Conservation (phyloP, 2,329 filamentous ascomycete genomes). For the Phoma herbarum region DNA sequence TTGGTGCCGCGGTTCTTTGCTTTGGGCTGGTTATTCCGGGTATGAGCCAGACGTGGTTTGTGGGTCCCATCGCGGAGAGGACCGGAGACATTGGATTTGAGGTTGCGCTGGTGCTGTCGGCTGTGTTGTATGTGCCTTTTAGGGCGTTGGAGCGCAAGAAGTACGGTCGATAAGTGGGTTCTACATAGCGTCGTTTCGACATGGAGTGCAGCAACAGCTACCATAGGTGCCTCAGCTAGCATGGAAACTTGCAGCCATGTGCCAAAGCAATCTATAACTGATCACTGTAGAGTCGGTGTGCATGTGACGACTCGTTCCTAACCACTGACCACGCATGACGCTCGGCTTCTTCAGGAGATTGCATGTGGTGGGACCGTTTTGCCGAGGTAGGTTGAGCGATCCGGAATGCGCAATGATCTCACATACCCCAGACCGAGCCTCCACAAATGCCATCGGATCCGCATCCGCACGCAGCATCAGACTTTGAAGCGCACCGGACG, state of each 20-base stretch:
- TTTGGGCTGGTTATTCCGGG: slow-evolving; percentile 64
- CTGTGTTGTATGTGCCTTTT: slow-evolving; percentile 57
- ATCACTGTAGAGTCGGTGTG: neutral
- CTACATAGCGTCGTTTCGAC: neutral
- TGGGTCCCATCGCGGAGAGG: slow-evolving; percentile 65
- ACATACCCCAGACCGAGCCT: slow-evolving; percentile 35
- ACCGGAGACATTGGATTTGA: slow-evolving; percentile 74
- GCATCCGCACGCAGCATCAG: slow-evolving; percentile 24
- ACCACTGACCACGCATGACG: slow-evolving; percentile 18
- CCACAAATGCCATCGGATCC: slow-evolving; percentile 36
- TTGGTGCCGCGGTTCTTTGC: slow-evolving; percentile 49
- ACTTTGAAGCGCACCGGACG: slow-evolving; percentile 11
- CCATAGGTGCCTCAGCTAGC: neutral
- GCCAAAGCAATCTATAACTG: neutral
- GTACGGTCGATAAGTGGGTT: slow-evolving; percentile 26
- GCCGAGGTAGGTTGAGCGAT: slow-evolving; percentile 41
- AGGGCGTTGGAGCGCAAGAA: slow-evolving; percentile 51
- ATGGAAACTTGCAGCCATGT: neutral
- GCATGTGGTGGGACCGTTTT: slow-evolving; percentile 25
- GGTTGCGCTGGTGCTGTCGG: slow-evolving; percentile 63
- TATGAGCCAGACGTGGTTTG: slow-evolving; percentile 69
- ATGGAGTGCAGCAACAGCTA: neutral
- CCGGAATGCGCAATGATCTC: slow-evolving; percentile 43
- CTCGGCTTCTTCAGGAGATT: slow-evolving; percentile 25
- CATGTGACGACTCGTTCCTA: slow-evolving; percentile 13